Evolutionary conservation across 352 stramenopile species (phyloP).

Genomic region (Thraustochytrium striatum): DNA sequence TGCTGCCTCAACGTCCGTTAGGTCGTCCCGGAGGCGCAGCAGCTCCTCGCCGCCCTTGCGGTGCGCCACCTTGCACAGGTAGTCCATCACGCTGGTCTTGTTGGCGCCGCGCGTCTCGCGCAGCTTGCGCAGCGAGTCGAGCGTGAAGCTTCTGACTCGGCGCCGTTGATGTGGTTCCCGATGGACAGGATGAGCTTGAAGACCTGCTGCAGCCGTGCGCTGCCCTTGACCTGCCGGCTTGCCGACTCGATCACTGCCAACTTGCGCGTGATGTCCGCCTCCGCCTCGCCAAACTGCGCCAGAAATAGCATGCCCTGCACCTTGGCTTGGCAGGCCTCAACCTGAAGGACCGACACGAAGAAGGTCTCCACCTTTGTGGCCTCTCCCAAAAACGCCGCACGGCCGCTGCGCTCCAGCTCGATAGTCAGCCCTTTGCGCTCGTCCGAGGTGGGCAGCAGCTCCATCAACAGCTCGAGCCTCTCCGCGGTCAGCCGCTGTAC

Average conservation of each 20-base stretch:
- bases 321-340: not conserved
- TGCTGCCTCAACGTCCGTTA: conserved; percentile 12
- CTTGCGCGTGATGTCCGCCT: not conserved
- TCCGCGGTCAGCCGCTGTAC: not conserved
- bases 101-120: conserved; percentile 14
- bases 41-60: conserved; percentile 30
- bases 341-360: conserved; percentile 18
- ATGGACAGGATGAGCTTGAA: conserved; percentile 39
- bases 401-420: not conserved
- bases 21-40: not conserved
- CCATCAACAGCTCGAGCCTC: not conserved
- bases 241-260: not conserved
- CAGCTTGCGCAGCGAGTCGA: conserved; percentile 39
- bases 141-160: conserved; percentile 6
- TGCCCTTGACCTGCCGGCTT: conserved; percentile 11
- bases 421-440: not conserved
- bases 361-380: conserved; percentile 21
- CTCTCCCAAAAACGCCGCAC: not conserved
- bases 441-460: conserved; percentile 5
- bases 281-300: not conserved
- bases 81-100: conserved; percentile 42
- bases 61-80: conserved; percentile 39
- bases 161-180: conserved; percentile 37
- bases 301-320: conserved; percentile 27
- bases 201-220: conserved; percentile 13